Evolutionary conservation across 2,329 filamentous ascomycete genomes (phyloP).

Genomic region (Cladosporium sp.): DNA sequence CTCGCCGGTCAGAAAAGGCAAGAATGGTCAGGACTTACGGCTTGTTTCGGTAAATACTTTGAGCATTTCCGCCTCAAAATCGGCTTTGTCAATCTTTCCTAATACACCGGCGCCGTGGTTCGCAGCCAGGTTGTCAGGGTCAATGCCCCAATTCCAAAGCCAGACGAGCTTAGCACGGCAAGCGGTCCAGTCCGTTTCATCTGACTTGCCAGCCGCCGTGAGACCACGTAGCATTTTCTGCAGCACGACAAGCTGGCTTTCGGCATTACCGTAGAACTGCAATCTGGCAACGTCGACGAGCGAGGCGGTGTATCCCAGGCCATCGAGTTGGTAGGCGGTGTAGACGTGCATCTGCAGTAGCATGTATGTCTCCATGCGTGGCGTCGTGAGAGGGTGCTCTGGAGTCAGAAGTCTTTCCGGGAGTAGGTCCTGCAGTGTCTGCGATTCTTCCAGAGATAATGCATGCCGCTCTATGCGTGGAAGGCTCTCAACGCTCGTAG

Average conservation of each 20-base stretch:
- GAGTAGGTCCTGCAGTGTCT: conserved; percentile 30
- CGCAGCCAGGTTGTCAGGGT: conserved; percentile 35
- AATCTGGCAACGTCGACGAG: conserved; percentile 52
- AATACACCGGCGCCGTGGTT: conserved; percentile 46
- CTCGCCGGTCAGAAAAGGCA: neutral
- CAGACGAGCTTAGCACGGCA: conserved; percentile 65
- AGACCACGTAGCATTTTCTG: conserved; percentile 56
- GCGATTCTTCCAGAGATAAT: conserved; percentile 30
- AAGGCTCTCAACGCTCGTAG: conserved; percentile 37
- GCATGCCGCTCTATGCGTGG: conserved; percentile 39
- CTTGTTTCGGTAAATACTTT: conserved; percentile 56
- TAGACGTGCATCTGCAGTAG: conserved; percentile 61
- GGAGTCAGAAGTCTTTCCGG: conserved; percentile 50
- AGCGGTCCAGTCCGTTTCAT: conserved; percentile 61
- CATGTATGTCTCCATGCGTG: conserved; percentile 51
- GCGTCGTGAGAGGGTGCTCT: conserved; percentile 62
- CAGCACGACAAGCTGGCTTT: conserved; percentile 61
- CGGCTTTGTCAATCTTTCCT: conserved; percentile 56
- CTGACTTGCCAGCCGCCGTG: conserved; percentile 42
- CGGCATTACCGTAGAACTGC: conserved; percentile 57
- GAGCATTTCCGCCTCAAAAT: conserved; percentile 67
- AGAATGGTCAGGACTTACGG: conserved; percentile 27
- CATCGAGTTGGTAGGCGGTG: conserved; percentile 42
- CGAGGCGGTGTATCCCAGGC: conserved; percentile 38
- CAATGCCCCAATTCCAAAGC: conserved; percentile 67